Percentiles rank a stretch among this genome's conserved stretches.
phyloP scores from a whole-genome alignment of 768 basidiomycete genomes.

The Termitomyces sp. region DNA sequence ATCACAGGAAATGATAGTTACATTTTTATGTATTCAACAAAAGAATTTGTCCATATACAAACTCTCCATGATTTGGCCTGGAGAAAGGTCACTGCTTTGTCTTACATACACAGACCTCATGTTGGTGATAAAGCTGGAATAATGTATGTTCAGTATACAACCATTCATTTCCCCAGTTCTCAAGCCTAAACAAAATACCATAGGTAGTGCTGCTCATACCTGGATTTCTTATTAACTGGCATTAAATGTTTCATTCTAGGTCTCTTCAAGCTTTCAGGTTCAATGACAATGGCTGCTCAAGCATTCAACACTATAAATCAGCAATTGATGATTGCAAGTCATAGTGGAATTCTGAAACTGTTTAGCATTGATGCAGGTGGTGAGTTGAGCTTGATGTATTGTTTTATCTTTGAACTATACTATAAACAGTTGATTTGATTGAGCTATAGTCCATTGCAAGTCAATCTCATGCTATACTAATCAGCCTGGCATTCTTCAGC shows the following conservation, averaged over 20 bases:
- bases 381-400: neutral
- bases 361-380: neutral
- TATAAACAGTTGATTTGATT: neutral
- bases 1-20: neutral
- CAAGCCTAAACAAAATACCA: too few species aligned
- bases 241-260: too few species aligned
- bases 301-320: neutral
- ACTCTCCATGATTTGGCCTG: neutral
- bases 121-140: too few species aligned
- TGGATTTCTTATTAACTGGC: too few species aligned
- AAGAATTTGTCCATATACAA: neutral
- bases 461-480: constrained; percentile 1
- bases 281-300: neutral
- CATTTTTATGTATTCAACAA: neutral
- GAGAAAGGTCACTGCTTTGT: too few species aligned
- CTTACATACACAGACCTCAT: too few species aligned
- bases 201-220: too few species aligned
- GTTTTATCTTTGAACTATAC: neutral
- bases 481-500: neutral
- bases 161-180: too few species aligned
- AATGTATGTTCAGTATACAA: too few species aligned
- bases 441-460: neutral
- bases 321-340: neutral
- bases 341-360: neutral
- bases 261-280: too few species aligned